Evolutionary conservation across 1,284 basidiomycete species (phyloP).

Genomic region (Cystobasidium slooffiae): DNA sequence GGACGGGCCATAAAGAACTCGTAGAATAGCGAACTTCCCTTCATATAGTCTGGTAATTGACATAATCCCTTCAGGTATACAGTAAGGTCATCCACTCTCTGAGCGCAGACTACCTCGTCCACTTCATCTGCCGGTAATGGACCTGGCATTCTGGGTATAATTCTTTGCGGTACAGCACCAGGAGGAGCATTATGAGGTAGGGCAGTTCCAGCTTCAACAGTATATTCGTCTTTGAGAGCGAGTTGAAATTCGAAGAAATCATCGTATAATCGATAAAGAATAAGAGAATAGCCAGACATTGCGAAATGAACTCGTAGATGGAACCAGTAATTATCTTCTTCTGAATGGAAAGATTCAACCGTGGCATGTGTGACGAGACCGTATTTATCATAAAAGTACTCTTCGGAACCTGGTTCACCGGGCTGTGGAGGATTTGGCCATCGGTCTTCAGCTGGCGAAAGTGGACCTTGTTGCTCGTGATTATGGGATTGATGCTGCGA

Average conservation of each 20-base stretch:
- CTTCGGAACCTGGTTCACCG: conserved; percentile 14
- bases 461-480: background rate
- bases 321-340: conserved; percentile 98
- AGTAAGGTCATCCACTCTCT: conserved; percentile 81
- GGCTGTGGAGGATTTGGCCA: conserved; percentile 11
- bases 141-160: conserved; percentile 95
- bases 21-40: conserved; percentile 79
- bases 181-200: conserved; percentile 49
- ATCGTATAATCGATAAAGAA: conserved; percentile 93
- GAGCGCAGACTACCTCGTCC: conserved; percentile 81
- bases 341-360: conserved; percentile 94
- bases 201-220: conserved; percentile 79
- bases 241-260: conserved; percentile 99
- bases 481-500: background rate
- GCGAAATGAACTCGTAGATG: conserved; percentile 83
- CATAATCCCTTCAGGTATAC: conserved; percentile 84
- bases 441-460: background rate
- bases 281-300: conserved; percentile 68
- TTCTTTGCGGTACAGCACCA: conserved; percentile 64
- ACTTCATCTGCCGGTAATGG: conserved; percentile 72
- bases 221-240: conserved; percentile 80
- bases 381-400: conserved; percentile 43
- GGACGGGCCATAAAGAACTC: conserved; percentile 84
- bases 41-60: conserved; percentile 70
- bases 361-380: conserved; percentile 86